Percentiles rank a stretch among this genome's conserved stretches.
These are phyloP conservation scores for Phytophthora capsici DNA, from an alignment of 352 stramenopile genomes.

Conservation along the genomic window DNA sequence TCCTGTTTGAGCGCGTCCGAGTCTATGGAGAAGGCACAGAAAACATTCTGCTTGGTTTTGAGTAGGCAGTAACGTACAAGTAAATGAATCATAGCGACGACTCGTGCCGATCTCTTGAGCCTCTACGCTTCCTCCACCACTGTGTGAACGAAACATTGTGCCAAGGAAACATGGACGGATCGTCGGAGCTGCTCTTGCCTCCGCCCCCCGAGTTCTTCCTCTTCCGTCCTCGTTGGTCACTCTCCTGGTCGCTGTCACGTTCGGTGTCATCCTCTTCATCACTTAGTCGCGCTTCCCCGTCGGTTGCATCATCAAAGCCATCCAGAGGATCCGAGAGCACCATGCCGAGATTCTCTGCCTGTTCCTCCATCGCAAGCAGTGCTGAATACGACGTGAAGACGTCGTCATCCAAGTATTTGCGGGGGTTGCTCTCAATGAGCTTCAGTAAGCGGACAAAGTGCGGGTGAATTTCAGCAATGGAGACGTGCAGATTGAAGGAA, in stretches of 20 bases:
- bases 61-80: conserved; percentile 37
- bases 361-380: conserved; percentile 75
- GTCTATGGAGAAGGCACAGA: conserved; percentile 58
- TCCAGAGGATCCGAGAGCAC: conserved; percentile 36
- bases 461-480: conserved; percentile 78
- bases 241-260: conserved; percentile 29
- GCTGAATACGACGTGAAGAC: conserved; percentile 81
- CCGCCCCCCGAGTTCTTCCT: conserved; percentile 33
- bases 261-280: conserved; percentile 64
- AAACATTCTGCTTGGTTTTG: conserved; percentile 69
- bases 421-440: conserved; percentile 87
- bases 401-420: conserved; percentile 90
- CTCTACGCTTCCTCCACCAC: conserved; percentile 73
- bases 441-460: conserved; percentile 89
- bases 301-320: conserved; percentile 67
- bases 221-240: conserved; percentile 35
- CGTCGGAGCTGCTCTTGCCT: conserved; percentile 26
- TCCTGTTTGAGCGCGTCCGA: conserved; percentile 68
- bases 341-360: conserved; percentile 38
- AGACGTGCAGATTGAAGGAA: conserved; percentile 89
- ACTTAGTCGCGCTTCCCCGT: conserved; percentile 68
- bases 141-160: conserved; percentile 79
- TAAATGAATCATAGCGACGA: conserved; percentile 8
- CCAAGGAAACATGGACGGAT: conserved; percentile 70
- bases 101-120: conserved; percentile 30